Evolutionary conservation across 192 early-diverging fungal species (phyloP).

Genomic region (Glomus cerebriforme): DNA sequence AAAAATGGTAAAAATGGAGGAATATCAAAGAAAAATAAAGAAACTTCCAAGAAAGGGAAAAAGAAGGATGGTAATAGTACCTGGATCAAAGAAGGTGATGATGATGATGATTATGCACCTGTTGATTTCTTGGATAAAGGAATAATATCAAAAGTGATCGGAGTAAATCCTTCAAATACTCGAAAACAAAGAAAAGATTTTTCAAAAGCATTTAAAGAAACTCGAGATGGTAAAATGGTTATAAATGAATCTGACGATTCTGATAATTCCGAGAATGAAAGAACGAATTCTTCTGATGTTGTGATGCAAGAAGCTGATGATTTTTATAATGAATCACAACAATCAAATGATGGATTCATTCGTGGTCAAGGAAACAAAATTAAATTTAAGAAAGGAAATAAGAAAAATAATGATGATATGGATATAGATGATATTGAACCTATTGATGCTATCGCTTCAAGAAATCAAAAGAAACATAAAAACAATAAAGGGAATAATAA

Average conservation of each 20-base stretch:
- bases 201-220: constrained; percentile 59
- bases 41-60: constrained; percentile 35
- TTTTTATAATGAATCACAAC: constrained; percentile 82
- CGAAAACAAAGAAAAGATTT: constrained; percentile 46
- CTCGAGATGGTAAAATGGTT: constrained; percentile 78
- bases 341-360: constrained; percentile 80
- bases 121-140: constrained; percentile 90
- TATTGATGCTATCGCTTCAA: constrained; percentile 35
- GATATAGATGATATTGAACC: constrained; percentile 66
- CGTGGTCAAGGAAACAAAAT: constrained; percentile 82
- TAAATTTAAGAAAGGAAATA: constrained; percentile 85
- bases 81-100: constrained; percentile 71
- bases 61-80: constrained; percentile 39
- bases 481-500: constrained; percentile 34
- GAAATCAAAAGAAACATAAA: constrained; percentile 42
- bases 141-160: constrained; percentile 69
- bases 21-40: constrained; percentile 28
- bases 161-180: constrained; percentile 39
- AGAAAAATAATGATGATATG: constrained; percentile 59
- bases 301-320: constrained; percentile 64
- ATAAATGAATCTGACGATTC: constrained; percentile 69
- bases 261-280: constrained; percentile 34
- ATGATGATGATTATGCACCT: constrained; percentile 51
- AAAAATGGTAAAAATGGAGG: constrained; percentile 32
- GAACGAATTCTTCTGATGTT: constrained; percentile 40